phyloP scores from a whole-genome alignment of 345 rosid species.

The Excoecaria agallocha region DNA sequence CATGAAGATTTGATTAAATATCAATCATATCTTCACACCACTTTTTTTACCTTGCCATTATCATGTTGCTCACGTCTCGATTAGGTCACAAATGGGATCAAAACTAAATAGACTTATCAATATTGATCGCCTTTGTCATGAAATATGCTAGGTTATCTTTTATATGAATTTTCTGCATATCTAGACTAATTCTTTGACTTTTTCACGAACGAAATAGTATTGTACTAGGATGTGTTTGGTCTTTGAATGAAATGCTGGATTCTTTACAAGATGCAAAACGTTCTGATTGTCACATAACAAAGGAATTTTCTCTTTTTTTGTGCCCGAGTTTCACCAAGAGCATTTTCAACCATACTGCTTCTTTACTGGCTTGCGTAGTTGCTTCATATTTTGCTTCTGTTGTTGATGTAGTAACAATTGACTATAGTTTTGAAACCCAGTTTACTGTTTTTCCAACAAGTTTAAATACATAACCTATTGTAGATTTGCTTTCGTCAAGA shows the following conservation, averaged over 20 bases:
- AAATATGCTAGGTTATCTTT: not conserved
- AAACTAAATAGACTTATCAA: not conserved
- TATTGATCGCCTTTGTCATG: not conserved
- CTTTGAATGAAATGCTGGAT: not conserved
- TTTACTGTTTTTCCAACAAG: too few species aligned
- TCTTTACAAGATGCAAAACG: too few species aligned
- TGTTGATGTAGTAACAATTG: too few species aligned
- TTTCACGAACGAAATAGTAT: not conserved
- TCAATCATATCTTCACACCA: not conserved
- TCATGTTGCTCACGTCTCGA: not conserved
- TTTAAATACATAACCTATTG: too few species aligned
- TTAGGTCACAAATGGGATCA: not conserved
- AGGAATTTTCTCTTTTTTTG: too few species aligned
- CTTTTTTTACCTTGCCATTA: not conserved
- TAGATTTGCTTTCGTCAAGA: too few species aligned
- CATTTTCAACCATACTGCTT: too few species aligned
- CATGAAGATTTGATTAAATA: too few species aligned
- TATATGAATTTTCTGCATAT: not conserved
- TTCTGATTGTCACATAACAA: too few species aligned
- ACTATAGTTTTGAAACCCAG: too few species aligned
- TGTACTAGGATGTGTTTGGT: not conserved
- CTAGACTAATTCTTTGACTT: not conserved
- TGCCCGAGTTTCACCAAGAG: not conserved
- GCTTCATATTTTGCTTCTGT: not conserved
- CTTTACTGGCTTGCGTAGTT: not conserved